A percentile compares a stretch with the other conserved stretches of the same genome.
Evolutionary conservation across 768 basidiomycete species (phyloP).

Genomic region (Suillus cothurnatus): DNA sequence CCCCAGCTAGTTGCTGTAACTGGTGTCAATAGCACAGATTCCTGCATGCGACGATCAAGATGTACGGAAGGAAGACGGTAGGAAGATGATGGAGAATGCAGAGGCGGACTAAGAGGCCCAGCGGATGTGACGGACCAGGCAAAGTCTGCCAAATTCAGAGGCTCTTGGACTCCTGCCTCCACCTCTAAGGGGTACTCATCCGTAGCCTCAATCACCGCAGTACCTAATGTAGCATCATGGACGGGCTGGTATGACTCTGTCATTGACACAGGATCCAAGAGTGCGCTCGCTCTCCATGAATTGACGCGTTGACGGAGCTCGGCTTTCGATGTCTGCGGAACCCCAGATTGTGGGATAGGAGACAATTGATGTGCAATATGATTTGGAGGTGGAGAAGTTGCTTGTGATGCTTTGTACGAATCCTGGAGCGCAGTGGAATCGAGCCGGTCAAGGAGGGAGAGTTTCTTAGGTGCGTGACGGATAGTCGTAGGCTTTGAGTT

Average conservation of each 20-base stretch:
- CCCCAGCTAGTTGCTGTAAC: constrained; percentile 52
- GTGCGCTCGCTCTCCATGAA: constrained; percentile 66
- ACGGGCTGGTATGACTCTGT: constrained; percentile 33
- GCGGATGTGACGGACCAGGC: constrained; percentile 69
- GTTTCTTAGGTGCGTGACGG: constrained; percentile 63
- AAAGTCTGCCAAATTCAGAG: constrained; percentile 62
- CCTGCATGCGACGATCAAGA: constrained; percentile 51
- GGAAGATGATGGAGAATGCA: constrained; percentile 41
- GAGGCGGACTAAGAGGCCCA: constrained; percentile 56
- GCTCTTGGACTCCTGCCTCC: constrained; percentile 26
- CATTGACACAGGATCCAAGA: constrained; percentile 49
- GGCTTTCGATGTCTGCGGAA: constrained; percentile 52
- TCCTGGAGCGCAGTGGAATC: constrained; percentile 45
- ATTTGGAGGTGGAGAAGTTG: constrained; percentile 22
- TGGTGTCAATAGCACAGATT: constrained; percentile 58
- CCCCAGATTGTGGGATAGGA: constrained; percentile 64
- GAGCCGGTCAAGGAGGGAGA: constrained; percentile 69
- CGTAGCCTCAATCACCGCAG: constrained; percentile 16
- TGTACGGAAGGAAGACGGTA: constrained; percentile 54
- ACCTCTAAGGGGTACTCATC: constrained; percentile 26
- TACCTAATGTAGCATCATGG: constrained; percentile 16
- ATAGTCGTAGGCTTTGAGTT: constrained; percentile 30
- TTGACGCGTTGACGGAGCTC: constrained; percentile 60
- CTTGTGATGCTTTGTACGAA: constrained; percentile 32
- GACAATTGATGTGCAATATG: constrained; percentile 46